Base-by-base conservation (phyloP, 1,139 yeast genomes). In the Arxiozyma telluris region DNA sequence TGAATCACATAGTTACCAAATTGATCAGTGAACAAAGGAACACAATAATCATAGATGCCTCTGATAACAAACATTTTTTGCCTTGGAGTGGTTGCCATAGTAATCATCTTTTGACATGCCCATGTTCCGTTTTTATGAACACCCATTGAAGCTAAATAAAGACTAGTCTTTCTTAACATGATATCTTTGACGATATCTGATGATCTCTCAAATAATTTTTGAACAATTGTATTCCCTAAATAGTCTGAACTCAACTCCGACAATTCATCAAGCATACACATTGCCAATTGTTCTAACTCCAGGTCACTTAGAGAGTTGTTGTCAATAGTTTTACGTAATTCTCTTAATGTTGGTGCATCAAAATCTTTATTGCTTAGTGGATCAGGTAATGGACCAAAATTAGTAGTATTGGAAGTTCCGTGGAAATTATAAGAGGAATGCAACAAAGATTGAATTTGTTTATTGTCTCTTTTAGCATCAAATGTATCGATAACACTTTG, bases 111-210 rank as follows among this genome's bases (percentile, higher is more conserved):
- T 70, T 94, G 98, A 38, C 96, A 95, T 1, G 98, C 98, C 98
- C 98, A 93, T 4, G 99, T 93, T 58, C 99, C 99, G 69, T 94
- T 93, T 67, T 93, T 93, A 73, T 93, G 99, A 55, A 89, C 85
- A 63, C 98, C 94, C 75, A 93, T 84, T 64, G 90, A 95, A 1
- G 97, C 87, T 59, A 94, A 76, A 64, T 78, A 87, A 22, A 94
- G 96, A 4, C 87, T 76, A 52, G 94, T 81, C 61, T 80, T 82
- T 64, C 85, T 82, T 52, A 93, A 79, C 90, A 94, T 86, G 71
- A 86, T 79, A 61, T 87, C 84, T 65, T 88, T 87, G 54, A 90
- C 76, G 8, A 83, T 76, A 39, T 86, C 82, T 2, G 89, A 81
- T 50, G 91, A 80, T 53, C 78, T 73, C 53, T 87, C 85, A 65